Base-by-base conservation (phyloP, 495 filamentous ascomycete genomes). In the Hypoxylon subgilvum region DNA sequence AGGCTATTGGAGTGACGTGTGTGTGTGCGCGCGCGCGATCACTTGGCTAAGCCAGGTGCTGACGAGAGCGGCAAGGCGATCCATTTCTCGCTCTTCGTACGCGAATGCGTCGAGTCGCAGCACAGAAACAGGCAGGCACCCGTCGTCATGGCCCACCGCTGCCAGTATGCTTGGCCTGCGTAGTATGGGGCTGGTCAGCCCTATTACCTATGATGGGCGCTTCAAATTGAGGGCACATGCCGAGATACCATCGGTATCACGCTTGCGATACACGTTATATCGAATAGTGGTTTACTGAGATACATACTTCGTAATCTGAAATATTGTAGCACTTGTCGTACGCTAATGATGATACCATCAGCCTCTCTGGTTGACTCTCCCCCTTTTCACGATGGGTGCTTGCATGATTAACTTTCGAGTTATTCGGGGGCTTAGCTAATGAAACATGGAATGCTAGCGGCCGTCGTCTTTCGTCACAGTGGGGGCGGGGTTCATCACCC, bases 31-130 rank as follows among this genome's bases (percentile, higher is more conserved):
- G 5, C n/a, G n/a, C 31, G 5, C n/a, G n/a, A n/a, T n/a, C n/a
- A n/a, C n/a, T n/a, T n/a, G n/a, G n/a, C 7, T 3, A 38, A 57
- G 23, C 21, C 36, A 42, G 6, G 32, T 70, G 30, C 42, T 72
- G 25, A 61, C 59, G 3, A 23, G 22, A 21, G 57, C 9, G 25
- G 61, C 6, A 41, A 65, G 35, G 18, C 56, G 13, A 58, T 75
- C 42, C 65, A 75, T 31, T 73, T 79, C 52, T 45, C 67, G 28
- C 66, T 79, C n/a, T 76, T 79, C 38, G 53, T 72, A 1, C 62
- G 71, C 9, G 71, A 72, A 3, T 78, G 76, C 23, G 61, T 73
- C 51, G 73, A 77, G 47, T 73, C 70, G 7, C 44, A 67, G 42
- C 57, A 48, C 27, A 19, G 61, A 14, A 70, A 72, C 51, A 14